A percentile compares a stretch with the other conserved stretches of the same genome.
phyloP scores from a whole-genome alignment of 2,329 filamentous ascomycete genomes.

The Ustulina deusta region DNA sequence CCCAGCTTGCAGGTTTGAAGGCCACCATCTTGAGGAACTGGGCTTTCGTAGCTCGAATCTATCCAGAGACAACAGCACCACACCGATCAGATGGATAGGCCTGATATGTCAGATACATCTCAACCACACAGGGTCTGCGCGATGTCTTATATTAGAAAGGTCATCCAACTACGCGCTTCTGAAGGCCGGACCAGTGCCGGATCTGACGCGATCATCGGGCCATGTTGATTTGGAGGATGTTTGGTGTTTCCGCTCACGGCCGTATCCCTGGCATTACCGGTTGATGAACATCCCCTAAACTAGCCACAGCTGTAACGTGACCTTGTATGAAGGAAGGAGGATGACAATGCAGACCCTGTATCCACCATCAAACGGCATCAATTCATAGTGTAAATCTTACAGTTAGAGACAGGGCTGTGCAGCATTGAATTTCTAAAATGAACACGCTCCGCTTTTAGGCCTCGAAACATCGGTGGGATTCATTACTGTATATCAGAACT shows the following conservation, averaged over 20 bases:
- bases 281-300: conserved; percentile 17
- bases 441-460: conserved; percentile 6
- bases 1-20: conserved; percentile 40
- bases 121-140: conserved; percentile 4
- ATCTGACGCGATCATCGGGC: conserved; percentile 13
- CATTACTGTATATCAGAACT: conserved; percentile 4
- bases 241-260: conserved; percentile 29
- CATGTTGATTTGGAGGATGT: conserved; percentile 19
- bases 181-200: conserved; percentile 15
- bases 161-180: neutral
- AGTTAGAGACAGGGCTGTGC: conserved; percentile 22
- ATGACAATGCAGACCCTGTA: conserved; percentile 31
- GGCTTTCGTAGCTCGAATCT: conserved; percentile 21
- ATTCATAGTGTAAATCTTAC: conserved; percentile 10
- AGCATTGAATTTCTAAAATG: conserved; percentile 20
- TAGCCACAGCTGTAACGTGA: conserved; percentile 23
- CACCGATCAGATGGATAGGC: conserved; percentile 19
- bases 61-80: conserved; percentile 2
- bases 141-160: conserved; percentile 31
- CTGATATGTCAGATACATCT: conserved; percentile 4
- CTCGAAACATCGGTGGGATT: conserved; percentile 19
- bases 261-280: conserved; percentile 9
- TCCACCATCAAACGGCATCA: conserved; percentile 17
- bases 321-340: conserved; percentile 24
- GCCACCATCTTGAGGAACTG: conserved; percentile 42